phyloP scores from a whole-genome alignment of 1,139 yeast genomes.

The Pneumocystis canis region DNA sequence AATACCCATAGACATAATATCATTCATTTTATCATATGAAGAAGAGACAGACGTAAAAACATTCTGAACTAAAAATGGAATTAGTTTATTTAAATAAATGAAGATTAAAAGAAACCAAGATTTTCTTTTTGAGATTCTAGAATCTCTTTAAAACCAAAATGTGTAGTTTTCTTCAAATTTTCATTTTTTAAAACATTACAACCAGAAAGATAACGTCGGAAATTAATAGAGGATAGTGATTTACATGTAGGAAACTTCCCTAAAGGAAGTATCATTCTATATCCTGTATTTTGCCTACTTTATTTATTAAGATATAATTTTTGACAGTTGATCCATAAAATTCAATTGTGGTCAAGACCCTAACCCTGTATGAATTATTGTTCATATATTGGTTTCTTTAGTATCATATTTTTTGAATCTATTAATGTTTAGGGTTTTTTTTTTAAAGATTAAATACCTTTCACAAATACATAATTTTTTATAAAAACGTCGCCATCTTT shows the following conservation, averaged over 20 bases:
- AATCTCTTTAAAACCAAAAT: constrained; percentile 84
- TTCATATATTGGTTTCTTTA: background rate
- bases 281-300: background rate
- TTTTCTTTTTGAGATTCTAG: constrained; percentile 70
- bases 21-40: constrained; percentile 91
- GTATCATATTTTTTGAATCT: background rate
- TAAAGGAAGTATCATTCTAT: background rate
- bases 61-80: constrained; percentile 41
- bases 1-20: constrained; percentile 90
- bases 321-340: no score
- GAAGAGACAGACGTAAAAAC: constrained; percentile 93
- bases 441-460: constrained; percentile 25
- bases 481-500: constrained; percentile 59
- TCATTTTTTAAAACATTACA: background rate
- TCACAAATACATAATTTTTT: constrained; percentile 54
- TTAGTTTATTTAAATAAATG: background rate
- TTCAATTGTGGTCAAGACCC: no score
- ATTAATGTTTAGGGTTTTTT: background rate
- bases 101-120: constrained; percentile 22
- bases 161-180: constrained; percentile 33
- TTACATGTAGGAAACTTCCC: background rate
- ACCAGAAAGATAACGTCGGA: background rate
- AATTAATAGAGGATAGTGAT: background rate
- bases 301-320: background rate
- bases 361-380: background rate